Evolutionary conservation across 2,329 filamentous ascomycete species (phyloP), one percentile per base, ranked within the genome.

Genomic region (Stenocarpella maydis): DNA sequence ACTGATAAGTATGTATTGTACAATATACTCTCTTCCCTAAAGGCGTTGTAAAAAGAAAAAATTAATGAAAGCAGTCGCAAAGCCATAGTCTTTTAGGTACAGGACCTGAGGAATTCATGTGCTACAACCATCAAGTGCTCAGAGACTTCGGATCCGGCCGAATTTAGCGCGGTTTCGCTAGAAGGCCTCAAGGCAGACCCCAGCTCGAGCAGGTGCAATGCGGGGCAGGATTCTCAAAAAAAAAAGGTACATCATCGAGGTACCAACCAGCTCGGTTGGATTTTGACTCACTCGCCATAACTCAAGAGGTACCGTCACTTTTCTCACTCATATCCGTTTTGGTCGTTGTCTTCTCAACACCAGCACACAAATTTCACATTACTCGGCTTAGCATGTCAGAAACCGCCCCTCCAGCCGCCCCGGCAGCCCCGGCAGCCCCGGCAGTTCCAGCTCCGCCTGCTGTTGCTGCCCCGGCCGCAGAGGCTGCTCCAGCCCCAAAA

Each of bases 401-500:
- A 19, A 60, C 47, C 21, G 54, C 68, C 26, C 53, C 72, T 14
- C 68, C 69, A 43, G 71, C 71, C 24, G 49, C 60, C n/a, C 68
- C 71, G 34, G 71, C 69, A 50, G 55, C 67, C n/a, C 68, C 71
- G 37, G 63, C 70, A 10, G 43, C 65, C 4, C 21, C 55, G 9
- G 71, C 69, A 50, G 60, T 65, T 21, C 50, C 72, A 34, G 68
- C 71, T 24, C 49, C 70, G 4, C 67, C 70, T 31, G 69, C 70
- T 41, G 55, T 67, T 31, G 67, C 69, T 28, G 61, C 71, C n/a
- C 31, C 63, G 19, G 49, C 69, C 26, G 31, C 71, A 28, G 71
- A 71, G 21, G 72, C 73, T 65, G 65, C 76, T 6, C 66, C 78
- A 5, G 73, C 79, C 24, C 76, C 80, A 75, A 92, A 93, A 78